These are phyloP conservation scores for Cryptococcus floricola DNA, from an alignment of 1,284 basidiomycete genomes.

Conservation along the genomic window DNA sequence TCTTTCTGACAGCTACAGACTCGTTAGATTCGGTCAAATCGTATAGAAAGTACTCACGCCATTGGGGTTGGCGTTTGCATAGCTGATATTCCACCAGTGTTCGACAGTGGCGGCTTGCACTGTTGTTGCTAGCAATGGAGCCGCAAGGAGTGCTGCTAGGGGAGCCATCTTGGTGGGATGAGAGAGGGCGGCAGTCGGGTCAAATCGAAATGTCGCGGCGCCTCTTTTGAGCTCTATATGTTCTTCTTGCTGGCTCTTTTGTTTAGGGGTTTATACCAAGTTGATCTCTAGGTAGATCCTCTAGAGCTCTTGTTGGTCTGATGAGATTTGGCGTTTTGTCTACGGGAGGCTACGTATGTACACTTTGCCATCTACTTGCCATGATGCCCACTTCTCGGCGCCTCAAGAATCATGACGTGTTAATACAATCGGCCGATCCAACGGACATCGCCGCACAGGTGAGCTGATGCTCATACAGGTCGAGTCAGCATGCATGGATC, in stretches of 20 bases:
- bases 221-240: too few species aligned
- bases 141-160: conserved; percentile 3
- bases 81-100: conserved; percentile 51
- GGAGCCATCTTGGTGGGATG: not conserved
- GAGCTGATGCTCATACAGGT: too few species aligned
- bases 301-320: too few species aligned
- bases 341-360: too few species aligned
- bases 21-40: not conserved
- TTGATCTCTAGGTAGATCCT: too few species aligned
- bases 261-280: too few species aligned
- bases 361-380: too few species aligned
- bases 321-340: too few species aligned
- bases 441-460: not conserved
- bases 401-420: not conserved
- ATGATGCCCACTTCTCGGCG: not conserved
- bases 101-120: conserved; percentile 39
- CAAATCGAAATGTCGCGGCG: too few species aligned
- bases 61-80: conserved; percentile 48
- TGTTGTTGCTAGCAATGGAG: conserved; percentile 12
- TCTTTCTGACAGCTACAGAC: conserved; percentile 51
- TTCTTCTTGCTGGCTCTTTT: too few species aligned
- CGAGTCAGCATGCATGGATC: not conserved
- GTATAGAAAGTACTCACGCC: conserved; percentile 38
- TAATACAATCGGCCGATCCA: not conserved
- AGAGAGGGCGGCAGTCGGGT: too few species aligned